Percentiles rank a stretch among this genome's conserved stretches.
Evolutionary conservation across 768 basidiomycete species (phyloP).

Genomic region (Galerina sulciceps): DNA sequence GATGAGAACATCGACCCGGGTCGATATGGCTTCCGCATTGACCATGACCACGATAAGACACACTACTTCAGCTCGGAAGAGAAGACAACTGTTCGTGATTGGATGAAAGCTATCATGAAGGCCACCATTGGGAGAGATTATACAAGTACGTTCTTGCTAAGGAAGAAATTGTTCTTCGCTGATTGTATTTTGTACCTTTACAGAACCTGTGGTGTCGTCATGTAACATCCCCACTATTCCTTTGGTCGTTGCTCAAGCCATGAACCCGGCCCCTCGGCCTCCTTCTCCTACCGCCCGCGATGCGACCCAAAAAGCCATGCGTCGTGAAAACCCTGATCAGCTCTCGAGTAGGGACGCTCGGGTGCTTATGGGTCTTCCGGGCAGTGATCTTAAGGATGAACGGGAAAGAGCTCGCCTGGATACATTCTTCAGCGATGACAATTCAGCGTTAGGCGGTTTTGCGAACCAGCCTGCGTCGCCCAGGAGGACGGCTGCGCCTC

Average conservation of each 20-base stretch:
- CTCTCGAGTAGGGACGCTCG: constrained; percentile 81
- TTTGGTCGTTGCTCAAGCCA: constrained; percentile 90
- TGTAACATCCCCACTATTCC: constrained; percentile 98
- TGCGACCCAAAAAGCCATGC: constrained; percentile 85
- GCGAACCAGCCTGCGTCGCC: constrained; percentile 18
- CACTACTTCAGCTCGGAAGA: constrained; percentile 95
- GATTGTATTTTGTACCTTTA: constrained; percentile 8
- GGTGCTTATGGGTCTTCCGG: constrained; percentile 67
- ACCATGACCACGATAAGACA: constrained; percentile 84
- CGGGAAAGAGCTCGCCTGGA: constrained; percentile 57
- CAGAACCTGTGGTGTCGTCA: constrained; percentile 93
- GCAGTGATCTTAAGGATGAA: constrained; percentile 44
- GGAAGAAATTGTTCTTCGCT: constrained; percentile 14
- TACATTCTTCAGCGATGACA: constrained; percentile 57
- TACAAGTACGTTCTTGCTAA: constrained; percentile 59
- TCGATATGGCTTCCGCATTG: constrained; percentile 92
- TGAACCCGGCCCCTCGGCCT: constrained; percentile 95
- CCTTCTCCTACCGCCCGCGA: constrained; percentile 89
- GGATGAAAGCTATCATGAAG: constrained; percentile 99
- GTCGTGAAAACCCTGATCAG: constrained; percentile 84
- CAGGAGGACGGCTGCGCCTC: constrained; percentile 43
- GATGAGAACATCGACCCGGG: constrained; percentile 94
- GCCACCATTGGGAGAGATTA: constrained; percentile 96
- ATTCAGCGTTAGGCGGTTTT: constrained; percentile 22
- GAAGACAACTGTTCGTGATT: constrained; percentile 82